These are phyloP conservation scores for Fusarium nygamai DNA, from an alignment of 2,329 filamentous ascomycete species.

Conservation along the genomic window DNA sequence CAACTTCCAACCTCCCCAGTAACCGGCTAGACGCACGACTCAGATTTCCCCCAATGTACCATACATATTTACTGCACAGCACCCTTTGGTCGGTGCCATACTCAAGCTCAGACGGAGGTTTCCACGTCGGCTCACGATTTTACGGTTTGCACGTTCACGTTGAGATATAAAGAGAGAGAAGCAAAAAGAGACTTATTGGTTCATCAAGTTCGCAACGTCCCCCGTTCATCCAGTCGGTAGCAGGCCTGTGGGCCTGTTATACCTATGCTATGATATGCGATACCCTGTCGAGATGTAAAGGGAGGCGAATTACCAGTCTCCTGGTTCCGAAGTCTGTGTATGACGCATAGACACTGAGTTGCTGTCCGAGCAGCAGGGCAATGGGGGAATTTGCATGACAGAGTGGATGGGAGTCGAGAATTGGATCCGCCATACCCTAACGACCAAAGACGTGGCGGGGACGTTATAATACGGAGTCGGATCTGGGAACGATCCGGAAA, in stretches of 20 bases:
- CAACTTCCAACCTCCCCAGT: slow-evolving; percentile 81
- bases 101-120: slow-evolving; percentile 29
- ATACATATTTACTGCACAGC: slow-evolving; percentile 43
- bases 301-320: slow-evolving; percentile 5
- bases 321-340: slow-evolving; percentile 13
- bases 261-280: not conserved
- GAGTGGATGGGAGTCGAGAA: slow-evolving; percentile 19
- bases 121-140: slow-evolving; percentile 41
- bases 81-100: slow-evolving; percentile 34
- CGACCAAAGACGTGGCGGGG: slow-evolving; percentile 13
- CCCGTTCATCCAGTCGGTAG: slow-evolving; percentile 33
- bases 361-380: slow-evolving; percentile 11
- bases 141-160: slow-evolving; percentile 39
- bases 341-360: slow-evolving; percentile 26
- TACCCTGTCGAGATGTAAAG: slow-evolving; percentile 2
- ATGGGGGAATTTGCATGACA: not conserved
- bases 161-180: slow-evolving; percentile 42
- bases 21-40: slow-evolving; percentile 34
- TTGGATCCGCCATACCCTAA: slow-evolving; percentile 24
- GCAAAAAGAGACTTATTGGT: slow-evolving; percentile 42
- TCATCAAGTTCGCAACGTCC: slow-evolving; percentile 35
- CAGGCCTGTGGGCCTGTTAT: slow-evolving; percentile 5
- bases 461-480: slow-evolving; percentile 24
- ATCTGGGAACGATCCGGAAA: slow-evolving; percentile 33
- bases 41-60: slow-evolving; percentile 40